A percentile compares a stretch with the other conserved stretches of the same genome.
These are phyloP conservation scores for Hyaloscypha variabilis DNA, from an alignment of 495 filamentous ascomycete species.

Conservation along the genomic window DNA sequence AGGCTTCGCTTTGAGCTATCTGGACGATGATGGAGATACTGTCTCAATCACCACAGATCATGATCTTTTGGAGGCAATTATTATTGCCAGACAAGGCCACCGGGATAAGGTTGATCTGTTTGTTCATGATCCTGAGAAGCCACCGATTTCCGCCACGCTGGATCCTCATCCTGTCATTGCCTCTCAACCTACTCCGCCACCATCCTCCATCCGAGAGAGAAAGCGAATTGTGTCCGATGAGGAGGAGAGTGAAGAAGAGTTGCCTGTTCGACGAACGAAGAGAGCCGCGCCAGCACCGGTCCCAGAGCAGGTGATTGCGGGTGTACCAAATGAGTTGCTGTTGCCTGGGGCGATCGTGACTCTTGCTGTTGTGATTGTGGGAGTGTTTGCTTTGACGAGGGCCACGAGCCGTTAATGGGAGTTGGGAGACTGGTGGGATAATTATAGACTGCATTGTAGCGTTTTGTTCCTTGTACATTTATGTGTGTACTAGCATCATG, in stretches of 20 bases:
- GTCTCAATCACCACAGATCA: conserved; percentile 97
- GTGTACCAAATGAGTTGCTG: conserved; percentile 92
- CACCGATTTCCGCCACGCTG: conserved; percentile 68
- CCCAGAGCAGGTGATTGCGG: conserved; percentile 81
- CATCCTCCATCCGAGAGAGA: conserved; percentile 61
- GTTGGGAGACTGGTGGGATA: conserved; percentile 28
- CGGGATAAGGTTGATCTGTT: conserved; percentile 96
- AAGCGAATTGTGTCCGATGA: conserved; percentile 49
- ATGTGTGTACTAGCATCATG: conserved; percentile 12
- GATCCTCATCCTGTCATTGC: conserved; percentile 63
- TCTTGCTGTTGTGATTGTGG: conserved; percentile 89
- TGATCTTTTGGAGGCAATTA: conserved; percentile 89
- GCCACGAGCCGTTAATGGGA: conserved; percentile 60
- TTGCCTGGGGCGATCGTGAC: conserved; percentile 95
- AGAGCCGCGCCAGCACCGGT: conserved; percentile 42
- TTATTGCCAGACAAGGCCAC: conserved; percentile 72
- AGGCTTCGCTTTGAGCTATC: conserved; percentile 94
- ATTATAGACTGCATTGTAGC: conserved; percentile 24
- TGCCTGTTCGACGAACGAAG: conserved; percentile 49
- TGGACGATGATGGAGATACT: conserved; percentile 96
- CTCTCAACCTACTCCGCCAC: conserved; percentile 52
- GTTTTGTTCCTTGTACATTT: conserved; percentile 25
- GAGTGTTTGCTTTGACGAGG: conserved; percentile 89
- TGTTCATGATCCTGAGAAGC: conserved; percentile 89
- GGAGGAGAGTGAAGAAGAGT: conserved; percentile 65